Evolutionary conservation across 164 flowering plant genomes (phyloP), one percentile per base, ranked within the genome.

Genomic region (Brasenia schreberi): DNA sequence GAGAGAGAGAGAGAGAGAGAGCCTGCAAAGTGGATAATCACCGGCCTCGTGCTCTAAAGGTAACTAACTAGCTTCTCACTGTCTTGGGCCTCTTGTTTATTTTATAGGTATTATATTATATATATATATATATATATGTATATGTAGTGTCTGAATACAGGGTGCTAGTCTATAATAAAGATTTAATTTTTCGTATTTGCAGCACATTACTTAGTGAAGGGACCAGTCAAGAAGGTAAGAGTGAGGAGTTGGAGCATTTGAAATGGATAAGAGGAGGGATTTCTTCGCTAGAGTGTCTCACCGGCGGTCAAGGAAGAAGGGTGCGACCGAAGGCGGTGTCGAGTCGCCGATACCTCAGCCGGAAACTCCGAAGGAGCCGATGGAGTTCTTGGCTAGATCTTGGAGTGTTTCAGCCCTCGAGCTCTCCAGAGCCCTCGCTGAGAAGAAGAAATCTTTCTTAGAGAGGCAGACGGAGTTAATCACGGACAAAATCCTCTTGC

Each of bases 381-480:
- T 94, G 88, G 97, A 90, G 70, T 94, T 90, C 76, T 77, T 90
- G 61, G 81, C 97, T 0, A 83, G 98, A 71, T 91, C 97, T 49
- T 90, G 97, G 98, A 89, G 95, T 71, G 78, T 85, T 45, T 94
- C 98, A 17, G 91, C 97, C 62, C 69, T 81, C 1, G 96, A 94
- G 72, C 78, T 94, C 60, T 80, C 96, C 6, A 85, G 83, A 74
- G 96, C 95, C 62, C 82, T 94, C 18, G 81, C 88, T 65, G 77
- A 79, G 19, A 85, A 83, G 19, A 81, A 85, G 65, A 80, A 79
- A 23, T 78, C 75, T 1, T 73, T 49, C 56, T 14, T 49, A 14
- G 56, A 9, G 56, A 49, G 56, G 56, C 10, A 49, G 14, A 49
- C 56, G 56, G 56, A 49, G 56, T 49, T 49, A 9, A 49, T 49